Evolutionary conservation across 2,329 filamentous ascomycete genomes (phyloP), one percentile per base, ranked within the genome.

Genomic region (Phaeosphaeriaceae sp.): DNA sequence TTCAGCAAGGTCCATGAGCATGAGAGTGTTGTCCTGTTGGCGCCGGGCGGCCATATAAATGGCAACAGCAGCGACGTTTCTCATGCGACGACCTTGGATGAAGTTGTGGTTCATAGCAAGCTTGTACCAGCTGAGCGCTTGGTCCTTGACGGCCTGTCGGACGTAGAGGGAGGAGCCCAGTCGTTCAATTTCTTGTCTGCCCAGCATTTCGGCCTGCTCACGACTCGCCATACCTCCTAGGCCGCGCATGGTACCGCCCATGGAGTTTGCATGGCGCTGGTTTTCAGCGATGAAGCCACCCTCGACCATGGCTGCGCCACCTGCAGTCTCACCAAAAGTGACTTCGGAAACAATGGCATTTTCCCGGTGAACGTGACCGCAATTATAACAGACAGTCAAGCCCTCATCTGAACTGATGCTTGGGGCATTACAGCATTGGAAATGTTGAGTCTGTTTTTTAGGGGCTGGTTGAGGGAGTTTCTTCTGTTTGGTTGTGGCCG

Each of bases 1-100:
- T 69, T 99, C 94, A 11, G 94, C 90, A 68, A 99, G 86, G 70
- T 99, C 94, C 71, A 99, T 97, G 35, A 99, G 82, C 88, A 99
- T 92, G 60, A 94, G 82, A 34, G 87, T 89, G 68, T 94, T 96
- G 18, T 87, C 86, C 35, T 85, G 84, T 54, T 90, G 85, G 45
- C 88, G 85, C 53, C 94, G 86, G 67, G 91, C 96, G 12, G 91
- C 91, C 46, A 90, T 88, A 63, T 97, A 99, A 23, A 99, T 81
- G 68, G 90, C 93, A 21, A 95, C 89, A n/a, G 91, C 91, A 21
- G 90, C 89, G 8, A 97, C 92, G 44, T 89, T 90, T 54, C 88
- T 85, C 40, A 92, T 88, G 15, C 88, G 88, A 49, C 94, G 89
- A 60, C 94, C 94, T 50, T 70, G 66, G 18, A 72, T 63, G 48